These are phyloP conservation scores for Tremellales sp. DNA, from an alignment of 1,284 basidiomycete genomes.

Conservation along the genomic window DNA sequence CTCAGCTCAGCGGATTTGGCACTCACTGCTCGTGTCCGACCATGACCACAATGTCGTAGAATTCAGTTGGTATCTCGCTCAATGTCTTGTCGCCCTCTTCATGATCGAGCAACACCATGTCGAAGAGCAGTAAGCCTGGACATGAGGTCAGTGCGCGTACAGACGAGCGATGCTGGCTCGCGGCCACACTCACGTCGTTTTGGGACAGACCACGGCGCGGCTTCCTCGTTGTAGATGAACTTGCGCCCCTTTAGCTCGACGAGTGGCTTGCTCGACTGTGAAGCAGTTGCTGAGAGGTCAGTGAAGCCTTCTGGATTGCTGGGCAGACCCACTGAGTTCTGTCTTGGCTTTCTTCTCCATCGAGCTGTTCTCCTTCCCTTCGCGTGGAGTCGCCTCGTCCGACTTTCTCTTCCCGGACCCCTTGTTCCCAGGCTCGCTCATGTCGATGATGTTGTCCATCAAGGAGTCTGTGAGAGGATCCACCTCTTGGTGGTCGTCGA, in stretches of 20 bases:
- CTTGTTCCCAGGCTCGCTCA: too few species aligned
- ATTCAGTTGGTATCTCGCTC: slow-evolving; percentile 28
- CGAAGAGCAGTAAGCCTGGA: slow-evolving; percentile 21
- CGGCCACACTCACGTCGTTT: slow-evolving; percentile 22
- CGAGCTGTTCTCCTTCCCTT: slow-evolving; percentile 17
- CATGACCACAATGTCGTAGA: slow-evolving; percentile 28
- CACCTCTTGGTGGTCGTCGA: too few species aligned
- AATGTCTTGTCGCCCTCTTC: slow-evolving; percentile 22
- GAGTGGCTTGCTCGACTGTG: slow-evolving; percentile 2
- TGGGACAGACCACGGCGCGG: slow-evolving; percentile 14
- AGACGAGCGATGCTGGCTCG: neutral
- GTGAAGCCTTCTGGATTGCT: neutral
- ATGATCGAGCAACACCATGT: slow-evolving; percentile 26
- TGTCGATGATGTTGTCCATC: too few species aligned
- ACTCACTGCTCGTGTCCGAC: slow-evolving; percentile 40
- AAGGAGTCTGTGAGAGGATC: too few species aligned
- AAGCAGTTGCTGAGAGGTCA: neutral
- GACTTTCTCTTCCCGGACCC: slow-evolving; percentile 12
- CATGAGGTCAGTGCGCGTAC: too few species aligned
- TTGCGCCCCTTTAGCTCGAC: slow-evolving; percentile 32
- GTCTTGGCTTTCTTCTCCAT: slow-evolving; percentile 16
- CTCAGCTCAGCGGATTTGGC: neutral
- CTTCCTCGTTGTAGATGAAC: slow-evolving; percentile 25
- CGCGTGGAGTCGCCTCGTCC: neutral
- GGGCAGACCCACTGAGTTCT: slow-evolving; percentile 6